Conservation (phyloP, 2,329 filamentous ascomycete species). For the Paecilomyces formosus region DNA sequence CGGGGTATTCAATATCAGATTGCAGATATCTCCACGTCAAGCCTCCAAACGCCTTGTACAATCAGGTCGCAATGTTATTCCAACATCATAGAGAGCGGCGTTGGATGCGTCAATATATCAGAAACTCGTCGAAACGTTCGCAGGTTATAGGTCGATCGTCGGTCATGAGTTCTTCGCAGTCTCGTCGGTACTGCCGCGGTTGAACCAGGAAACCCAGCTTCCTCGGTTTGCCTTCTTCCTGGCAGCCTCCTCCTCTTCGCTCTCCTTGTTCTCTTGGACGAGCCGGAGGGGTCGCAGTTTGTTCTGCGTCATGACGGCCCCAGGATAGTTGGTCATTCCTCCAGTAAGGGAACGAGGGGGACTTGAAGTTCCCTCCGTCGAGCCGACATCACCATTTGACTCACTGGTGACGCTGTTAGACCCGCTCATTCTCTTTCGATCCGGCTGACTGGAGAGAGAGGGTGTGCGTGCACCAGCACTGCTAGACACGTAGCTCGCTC, state of each 20-base stretch:
- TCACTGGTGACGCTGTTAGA: conserved; percentile 53
- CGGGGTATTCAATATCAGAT: background rate
- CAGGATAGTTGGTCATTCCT: conserved; percentile 62
- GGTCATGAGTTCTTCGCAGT: conserved; percentile 1
- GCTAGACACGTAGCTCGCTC: conserved; percentile 45
- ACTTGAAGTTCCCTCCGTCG: conserved; percentile 41
- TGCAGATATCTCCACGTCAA: background rate
- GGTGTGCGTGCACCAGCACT: conserved; percentile 48
- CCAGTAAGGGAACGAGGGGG: conserved; percentile 59
- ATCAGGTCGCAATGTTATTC: background rate
- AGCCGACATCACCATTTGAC: conserved; percentile 36
- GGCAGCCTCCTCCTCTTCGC: conserved; percentile 36
- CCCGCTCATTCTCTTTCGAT: conserved; percentile 53
- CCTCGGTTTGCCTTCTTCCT: conserved; percentile 39
- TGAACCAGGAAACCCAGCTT: conserved; percentile 43
- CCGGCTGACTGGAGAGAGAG: conserved; percentile 41
- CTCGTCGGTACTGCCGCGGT: conserved; percentile 25
- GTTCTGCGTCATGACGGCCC: conserved; percentile 54
- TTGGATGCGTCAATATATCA: conserved; percentile 11
- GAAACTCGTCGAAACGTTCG: conserved; percentile 11
- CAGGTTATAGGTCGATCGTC: background rate
- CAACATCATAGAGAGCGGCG: background rate
- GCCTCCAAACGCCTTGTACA: conserved; percentile 1
- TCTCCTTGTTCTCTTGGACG: conserved; percentile 65
- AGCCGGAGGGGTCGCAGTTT: conserved; percentile 80